These are phyloP conservation scores for Trichoderma harzianum DNA, from an alignment of 2,329 filamentous ascomycete species.

Conservation along the genomic window DNA sequence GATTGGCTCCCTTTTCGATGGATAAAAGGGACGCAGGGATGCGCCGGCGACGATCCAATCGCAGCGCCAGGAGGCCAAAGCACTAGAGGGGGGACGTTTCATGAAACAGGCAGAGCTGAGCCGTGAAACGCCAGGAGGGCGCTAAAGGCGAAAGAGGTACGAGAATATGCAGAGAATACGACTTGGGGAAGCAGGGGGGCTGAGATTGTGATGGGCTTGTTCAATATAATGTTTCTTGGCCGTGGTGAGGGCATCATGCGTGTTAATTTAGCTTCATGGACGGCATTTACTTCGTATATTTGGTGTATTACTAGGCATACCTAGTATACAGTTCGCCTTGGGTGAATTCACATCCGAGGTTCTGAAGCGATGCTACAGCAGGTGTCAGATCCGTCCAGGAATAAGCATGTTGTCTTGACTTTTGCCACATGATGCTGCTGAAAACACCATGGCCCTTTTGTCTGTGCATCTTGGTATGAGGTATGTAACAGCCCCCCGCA, in stretches of 20 bases:
- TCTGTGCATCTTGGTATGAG: neutral
- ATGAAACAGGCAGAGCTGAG: constrained; percentile 15
- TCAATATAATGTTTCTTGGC: neutral
- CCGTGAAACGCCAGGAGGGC: constrained; percentile 15
- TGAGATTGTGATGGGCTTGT: neutral
- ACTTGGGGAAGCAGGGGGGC: neutral
- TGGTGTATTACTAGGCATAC: neutral
- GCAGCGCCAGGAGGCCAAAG: neutral
- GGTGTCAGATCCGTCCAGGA: neutral
- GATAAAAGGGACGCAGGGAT: constrained; percentile 1
- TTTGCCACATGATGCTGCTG: neutral
- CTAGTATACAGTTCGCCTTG: neutral
- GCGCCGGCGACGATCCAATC: neutral
- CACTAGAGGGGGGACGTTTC: constrained; percentile 2
- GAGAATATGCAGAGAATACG: neutral
- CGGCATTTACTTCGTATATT: neutral
- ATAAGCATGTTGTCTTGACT: constrained; percentile 20
- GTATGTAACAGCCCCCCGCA: neutral
- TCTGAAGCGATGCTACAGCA: neutral
- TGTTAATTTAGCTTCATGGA: neutral
- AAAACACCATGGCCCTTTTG: neutral
- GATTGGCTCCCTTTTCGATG: constrained; percentile 7
- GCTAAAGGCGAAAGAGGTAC: constrained; percentile 6
- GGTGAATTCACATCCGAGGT: neutral
- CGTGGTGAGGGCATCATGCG: neutral